Evolutionary conservation across 1,284 basidiomycete species (phyloP).

Genomic region (Trichosporon asahii): DNA sequence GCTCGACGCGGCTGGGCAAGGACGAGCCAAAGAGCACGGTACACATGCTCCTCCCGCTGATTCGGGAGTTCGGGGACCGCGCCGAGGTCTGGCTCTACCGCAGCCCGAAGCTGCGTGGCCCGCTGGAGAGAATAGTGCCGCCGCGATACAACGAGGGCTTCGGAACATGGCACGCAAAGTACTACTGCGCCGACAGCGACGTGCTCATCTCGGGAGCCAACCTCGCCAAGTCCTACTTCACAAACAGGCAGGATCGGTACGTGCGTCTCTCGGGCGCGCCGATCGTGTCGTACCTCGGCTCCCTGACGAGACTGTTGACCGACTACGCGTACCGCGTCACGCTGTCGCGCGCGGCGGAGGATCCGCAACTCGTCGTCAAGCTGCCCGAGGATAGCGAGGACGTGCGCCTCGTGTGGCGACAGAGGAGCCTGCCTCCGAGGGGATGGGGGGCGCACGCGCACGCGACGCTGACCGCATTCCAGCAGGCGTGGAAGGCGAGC

Average conservation of each 20-base stretch:
- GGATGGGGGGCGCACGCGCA: constrained; percentile 41
- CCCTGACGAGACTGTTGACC: constrained; percentile 67
- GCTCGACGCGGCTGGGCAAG: constrained; percentile 70
- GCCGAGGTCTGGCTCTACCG: constrained; percentile 77
- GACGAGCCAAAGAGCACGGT: constrained; percentile 61
- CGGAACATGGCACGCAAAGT: constrained; percentile 97
- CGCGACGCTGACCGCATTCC: constrained; percentile 49
- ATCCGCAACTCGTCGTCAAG: constrained; percentile 15
- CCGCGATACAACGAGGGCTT: constrained; percentile 95
- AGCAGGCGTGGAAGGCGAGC: constrained; percentile 46
- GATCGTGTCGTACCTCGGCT: constrained; percentile 77
- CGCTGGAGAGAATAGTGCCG: constrained; percentile 74
- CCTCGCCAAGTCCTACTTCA: constrained; percentile 88
- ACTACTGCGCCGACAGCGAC: constrained; percentile 89
- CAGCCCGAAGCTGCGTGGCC: constrained; percentile 75
- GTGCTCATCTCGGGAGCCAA: constrained; percentile 96
- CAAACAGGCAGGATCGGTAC: constrained; percentile 92
- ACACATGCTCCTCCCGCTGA: constrained; percentile 67
- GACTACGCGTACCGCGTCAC: constrained; percentile 64
- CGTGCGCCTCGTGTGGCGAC: constrained; percentile 13
- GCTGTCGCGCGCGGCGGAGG: constrained; percentile 1
- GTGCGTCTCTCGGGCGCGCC: constrained; percentile 63
- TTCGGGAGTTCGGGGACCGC: constrained; percentile 67
- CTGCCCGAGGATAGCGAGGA: neutral
- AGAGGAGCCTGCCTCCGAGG: constrained; percentile 36